Evolutionary conservation across 169 alveolate genomes (phyloP).

Genomic region (Babesia ovis): DNA sequence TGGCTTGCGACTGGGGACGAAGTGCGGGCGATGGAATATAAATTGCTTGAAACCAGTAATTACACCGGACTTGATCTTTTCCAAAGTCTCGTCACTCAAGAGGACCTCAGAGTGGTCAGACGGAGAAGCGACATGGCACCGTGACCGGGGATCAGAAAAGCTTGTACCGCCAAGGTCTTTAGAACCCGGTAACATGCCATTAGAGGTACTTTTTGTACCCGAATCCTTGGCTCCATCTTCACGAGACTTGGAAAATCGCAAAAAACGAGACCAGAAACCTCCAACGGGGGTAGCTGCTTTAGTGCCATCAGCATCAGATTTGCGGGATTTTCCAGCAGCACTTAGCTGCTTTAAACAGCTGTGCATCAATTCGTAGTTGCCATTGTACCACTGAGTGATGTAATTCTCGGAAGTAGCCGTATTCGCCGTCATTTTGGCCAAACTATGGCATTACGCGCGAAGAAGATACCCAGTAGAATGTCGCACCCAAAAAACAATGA

Average conservation of each 20-base stretch:
- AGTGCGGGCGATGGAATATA: slow-evolving; percentile 43
- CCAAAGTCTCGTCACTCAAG: slow-evolving; percentile 18
- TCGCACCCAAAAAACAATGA: not conserved
- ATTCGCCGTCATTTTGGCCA: slow-evolving; percentile 2
- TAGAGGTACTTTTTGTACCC: not conserved
- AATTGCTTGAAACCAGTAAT: slow-evolving; percentile 34
- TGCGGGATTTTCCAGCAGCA: not conserved
- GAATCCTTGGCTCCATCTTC: not conserved
- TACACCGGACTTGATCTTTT: slow-evolving; percentile 6
- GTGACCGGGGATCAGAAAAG: slow-evolving; percentile 1
- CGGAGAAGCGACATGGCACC: not conserved
- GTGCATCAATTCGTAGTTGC: slow-evolving; percentile 62
- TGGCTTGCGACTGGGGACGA: slow-evolving; percentile 31
- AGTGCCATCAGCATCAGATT: not conserved
- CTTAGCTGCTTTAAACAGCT: slow-evolving; percentile 35
- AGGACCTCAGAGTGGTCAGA: slow-evolving; percentile 31
- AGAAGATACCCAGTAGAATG: not conserved
- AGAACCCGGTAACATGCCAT: not conserved
- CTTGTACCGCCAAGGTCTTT: not conserved
- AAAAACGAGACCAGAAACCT: slow-evolving; percentile 19
- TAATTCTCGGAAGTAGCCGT: slow-evolving; percentile 2
- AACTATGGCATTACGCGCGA: not conserved
- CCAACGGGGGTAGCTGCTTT: not conserved
- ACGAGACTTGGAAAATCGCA: not conserved
- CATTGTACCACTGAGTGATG: slow-evolving; percentile 60